phyloP scores from a whole-genome alignment of 2,329 filamentous ascomycete species.

The Neofusicoccum sp. region DNA sequence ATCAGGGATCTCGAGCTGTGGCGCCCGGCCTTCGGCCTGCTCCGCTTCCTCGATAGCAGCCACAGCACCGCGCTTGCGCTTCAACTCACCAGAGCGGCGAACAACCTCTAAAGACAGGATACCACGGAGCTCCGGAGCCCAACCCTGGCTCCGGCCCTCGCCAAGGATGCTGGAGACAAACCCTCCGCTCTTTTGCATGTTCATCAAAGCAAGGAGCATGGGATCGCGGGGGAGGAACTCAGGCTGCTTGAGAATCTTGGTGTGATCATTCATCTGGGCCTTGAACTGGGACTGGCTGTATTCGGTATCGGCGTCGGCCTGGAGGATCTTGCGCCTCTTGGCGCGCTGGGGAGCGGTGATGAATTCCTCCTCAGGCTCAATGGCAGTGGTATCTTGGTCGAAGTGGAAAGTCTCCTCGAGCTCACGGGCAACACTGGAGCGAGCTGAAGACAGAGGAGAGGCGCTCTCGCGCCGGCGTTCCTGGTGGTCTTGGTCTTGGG shows the following conservation, averaged over 20 bases:
- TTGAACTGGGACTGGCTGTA: slow-evolving; percentile 76
- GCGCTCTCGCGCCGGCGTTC: slow-evolving; percentile 44
- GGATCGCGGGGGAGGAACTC: slow-evolving; percentile 85
- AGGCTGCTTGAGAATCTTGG: slow-evolving; percentile 79
- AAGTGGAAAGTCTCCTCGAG: slow-evolving; percentile 60
- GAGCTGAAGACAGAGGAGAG: slow-evolving; percentile 56
- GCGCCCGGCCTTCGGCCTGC: slow-evolving; percentile 57
- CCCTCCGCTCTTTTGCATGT: slow-evolving; percentile 85
- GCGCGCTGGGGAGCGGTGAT: slow-evolving; percentile 67
- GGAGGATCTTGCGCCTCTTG: slow-evolving; percentile 77
- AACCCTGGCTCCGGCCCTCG: slow-evolving; percentile 72
- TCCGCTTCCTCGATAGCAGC: slow-evolving; percentile 75
- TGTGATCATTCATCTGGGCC: slow-evolving; percentile 79
- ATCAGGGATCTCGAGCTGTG: slow-evolving; percentile 60
- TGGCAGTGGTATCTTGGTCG: slow-evolving; percentile 31
- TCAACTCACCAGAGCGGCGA: slow-evolving; percentile 73
- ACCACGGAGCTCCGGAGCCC: slow-evolving; percentile 91
- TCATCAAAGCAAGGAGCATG: slow-evolving; percentile 80
- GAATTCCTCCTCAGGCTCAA: slow-evolving; percentile 54
- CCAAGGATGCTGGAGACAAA: slow-evolving; percentile 87
- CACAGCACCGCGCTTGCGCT: slow-evolving; percentile 89
- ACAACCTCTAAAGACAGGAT: slow-evolving; percentile 85
- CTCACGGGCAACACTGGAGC: slow-evolving; percentile 55
- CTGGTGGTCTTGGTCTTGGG: background rate
- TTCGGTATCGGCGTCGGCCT: slow-evolving; percentile 77